These are phyloP conservation scores for Tetrahymena elliotti DNA, from an alignment of 73 alveolate species.

Conservation along the genomic window DNA sequence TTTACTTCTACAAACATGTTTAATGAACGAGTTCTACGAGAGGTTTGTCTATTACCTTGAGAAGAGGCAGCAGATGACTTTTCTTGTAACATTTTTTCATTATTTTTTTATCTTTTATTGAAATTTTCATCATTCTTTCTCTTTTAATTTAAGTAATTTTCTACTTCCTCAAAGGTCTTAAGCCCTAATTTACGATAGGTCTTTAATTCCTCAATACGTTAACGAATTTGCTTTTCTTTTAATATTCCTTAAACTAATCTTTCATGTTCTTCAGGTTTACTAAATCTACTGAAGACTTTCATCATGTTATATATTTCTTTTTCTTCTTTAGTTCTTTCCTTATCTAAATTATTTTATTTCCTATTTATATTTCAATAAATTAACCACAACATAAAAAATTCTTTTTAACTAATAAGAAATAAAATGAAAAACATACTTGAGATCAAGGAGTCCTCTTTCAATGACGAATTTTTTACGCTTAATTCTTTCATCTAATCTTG, in stretches of 20 bases:
- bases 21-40: not conserved
- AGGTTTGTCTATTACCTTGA: not conserved
- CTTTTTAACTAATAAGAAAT: not conserved
- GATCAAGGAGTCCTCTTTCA: slow-evolving; percentile 87
- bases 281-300: slow-evolving; percentile 78
- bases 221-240: slow-evolving; percentile 59
- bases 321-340: slow-evolving; percentile 57
- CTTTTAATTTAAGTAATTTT: slow-evolving; percentile 53
- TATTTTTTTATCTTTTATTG: slow-evolving; percentile 29
- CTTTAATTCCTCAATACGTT: slow-evolving; percentile 58
- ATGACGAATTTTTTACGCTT: slow-evolving; percentile 90
- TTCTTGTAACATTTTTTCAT: slow-evolving; percentile 26
- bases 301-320: slow-evolving; percentile 50
- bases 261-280: slow-evolving; percentile 64
- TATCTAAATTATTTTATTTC: slow-evolving; percentile 44
- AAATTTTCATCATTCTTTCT: slow-evolving; percentile 46
- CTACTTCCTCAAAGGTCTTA: slow-evolving; percentile 61
- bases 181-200: slow-evolving; percentile 58
- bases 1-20: not conserved
- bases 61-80: not conserved
- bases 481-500: slow-evolving; percentile 90
- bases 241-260: slow-evolving; percentile 54
- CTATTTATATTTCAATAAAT: not conserved
- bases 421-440: slow-evolving; percentile 32
- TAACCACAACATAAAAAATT: not conserved